Evolutionary conservation across 2,329 filamentous ascomycete genomes (phyloP), one percentile per base, ranked within the genome.

Genomic region (Colletotrichum tabaci): DNA sequence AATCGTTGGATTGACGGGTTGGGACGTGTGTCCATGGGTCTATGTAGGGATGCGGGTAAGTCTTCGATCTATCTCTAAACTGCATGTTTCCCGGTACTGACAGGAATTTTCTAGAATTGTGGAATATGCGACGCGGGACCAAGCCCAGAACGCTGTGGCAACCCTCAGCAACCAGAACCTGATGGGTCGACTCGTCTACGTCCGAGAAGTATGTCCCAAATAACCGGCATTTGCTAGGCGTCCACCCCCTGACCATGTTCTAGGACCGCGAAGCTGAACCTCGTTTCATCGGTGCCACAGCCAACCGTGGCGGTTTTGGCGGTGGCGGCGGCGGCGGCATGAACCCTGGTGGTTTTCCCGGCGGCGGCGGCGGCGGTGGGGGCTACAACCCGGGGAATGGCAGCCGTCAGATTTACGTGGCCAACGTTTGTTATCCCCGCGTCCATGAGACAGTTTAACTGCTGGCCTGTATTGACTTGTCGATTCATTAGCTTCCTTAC

Each of bases 11-110:
- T 97, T 98, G 95, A 98, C 96, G 96, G 95, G 93, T 93, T 92
- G 94, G 95, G 94, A 92, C 92, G 87, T 79, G 89, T 94, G 92
- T 94, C 92, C 92, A 91, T 86, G 89, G 92, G 90, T 90, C 87
- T 88, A 89, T 97, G 93, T 98, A 98, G 96, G 96, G 96, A 95
- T 99, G 96, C 96, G 96, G 96, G 95, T 98, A 92, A 92, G 95
- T 90, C 50, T 44, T 38, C 21, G 21, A 16, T 50, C 30, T 35
- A 35, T 21, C 26, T 4, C 38, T 16, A 15, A 8, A 5, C 23
- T 44, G 12, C 44, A 12, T 63, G 21, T n/a, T 38, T 47, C 52
- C 26, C 21, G 6, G 21, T 63, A 68, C 81, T 87, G 74, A 85
- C 75, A 69, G 74, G 50, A 46, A 3, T 21, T 18, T 44, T 4